phyloP scores from a whole-genome alignment of 352 stramenopile species.

The Blastocystis sp. region DNA sequence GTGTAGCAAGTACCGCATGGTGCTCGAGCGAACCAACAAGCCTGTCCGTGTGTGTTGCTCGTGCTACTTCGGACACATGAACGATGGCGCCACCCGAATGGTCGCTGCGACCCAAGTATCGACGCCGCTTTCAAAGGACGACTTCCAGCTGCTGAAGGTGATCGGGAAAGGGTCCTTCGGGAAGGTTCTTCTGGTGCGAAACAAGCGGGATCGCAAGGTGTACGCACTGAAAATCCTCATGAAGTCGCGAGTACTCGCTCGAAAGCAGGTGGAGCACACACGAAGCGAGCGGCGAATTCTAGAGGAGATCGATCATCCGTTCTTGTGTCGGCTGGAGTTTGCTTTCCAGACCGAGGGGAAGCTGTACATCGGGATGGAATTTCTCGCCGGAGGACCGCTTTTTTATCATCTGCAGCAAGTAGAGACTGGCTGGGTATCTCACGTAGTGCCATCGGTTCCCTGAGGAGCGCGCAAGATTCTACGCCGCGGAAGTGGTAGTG shows the following conservation, averaged over 20 bases:
- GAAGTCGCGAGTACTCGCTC: constrained; percentile 83
- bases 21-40: constrained; percentile 76
- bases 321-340: constrained; percentile 93
- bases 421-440: constrained; percentile 65
- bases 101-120: background rate
- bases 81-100: constrained; percentile 66
- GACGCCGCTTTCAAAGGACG: constrained; percentile 70
- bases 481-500: constrained; percentile 83
- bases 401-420: constrained; percentile 91
- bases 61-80: constrained; percentile 76
- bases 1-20: constrained; percentile 76
- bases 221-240: constrained; percentile 85
- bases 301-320: constrained; percentile 87
- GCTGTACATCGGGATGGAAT: constrained; percentile 95
- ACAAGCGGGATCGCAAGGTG: constrained; percentile 74
- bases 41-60: constrained; percentile 78
- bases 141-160: constrained; percentile 89
- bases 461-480: constrained; percentile 86
- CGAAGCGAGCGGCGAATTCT: constrained; percentile 90
- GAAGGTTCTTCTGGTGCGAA: constrained; percentile 88
- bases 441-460: constrained; percentile 75
- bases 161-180: constrained; percentile 89
- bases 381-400: constrained; percentile 91
- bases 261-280: constrained; percentile 90
- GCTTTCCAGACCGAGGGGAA: constrained; percentile 92